Base-by-base conservation (phyloP, 352 stramenopile genomes). In the Pythium sukuiense region DNA sequence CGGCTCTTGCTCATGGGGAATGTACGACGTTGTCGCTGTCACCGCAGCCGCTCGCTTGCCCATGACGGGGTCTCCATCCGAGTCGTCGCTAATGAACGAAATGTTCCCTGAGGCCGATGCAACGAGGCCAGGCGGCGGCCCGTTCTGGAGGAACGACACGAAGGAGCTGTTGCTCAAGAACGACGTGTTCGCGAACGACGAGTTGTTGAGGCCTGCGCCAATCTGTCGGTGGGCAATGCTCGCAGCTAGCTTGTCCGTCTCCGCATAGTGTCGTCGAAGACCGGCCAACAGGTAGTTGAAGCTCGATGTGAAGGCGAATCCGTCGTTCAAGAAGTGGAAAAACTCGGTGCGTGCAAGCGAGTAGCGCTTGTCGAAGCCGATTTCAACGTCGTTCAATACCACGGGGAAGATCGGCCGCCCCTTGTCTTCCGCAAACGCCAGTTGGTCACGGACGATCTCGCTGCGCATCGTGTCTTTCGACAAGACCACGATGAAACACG, bases 341-440 rank as follows among this genome's bases (percentile, higher is more conserved):
- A 95, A 57, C 41, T 92, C 81, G 52, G 85, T 92, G 13, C 87
- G 78, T 24, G 85, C 83, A 1, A 95, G 76, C 33, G 87, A 92
- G 61, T 95, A 95, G 49, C 82, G 79, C 55, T 93, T 90, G 72
- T 92, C 87, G 0, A 92, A 79, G 0, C 80, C 85, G 6, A 90
- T 72, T 24, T 85, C 73, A 7, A 93, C 37, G n/a, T 93, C 81
- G 48, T 92, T 92, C 13, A 93, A 65, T n/a, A 87, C 72, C 33
- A 96, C 69, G 0, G 87, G 87, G 65, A 91, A 92, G 67, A 96
- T 93, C 1, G 85, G 83, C 4, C 86, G 83, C 0, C 77, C 79
- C 67, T 95, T 95, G 73, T 95, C 87, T 53, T 95, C 87, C 5
- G 87, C 87, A 59, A 92, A 92, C 18, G 85, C 87, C 24, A 95